Evolutionary conservation across 768 basidiomycete species (phyloP), one percentile per base, ranked within the genome.

Genomic region (Lactarius hatsudake): DNA sequence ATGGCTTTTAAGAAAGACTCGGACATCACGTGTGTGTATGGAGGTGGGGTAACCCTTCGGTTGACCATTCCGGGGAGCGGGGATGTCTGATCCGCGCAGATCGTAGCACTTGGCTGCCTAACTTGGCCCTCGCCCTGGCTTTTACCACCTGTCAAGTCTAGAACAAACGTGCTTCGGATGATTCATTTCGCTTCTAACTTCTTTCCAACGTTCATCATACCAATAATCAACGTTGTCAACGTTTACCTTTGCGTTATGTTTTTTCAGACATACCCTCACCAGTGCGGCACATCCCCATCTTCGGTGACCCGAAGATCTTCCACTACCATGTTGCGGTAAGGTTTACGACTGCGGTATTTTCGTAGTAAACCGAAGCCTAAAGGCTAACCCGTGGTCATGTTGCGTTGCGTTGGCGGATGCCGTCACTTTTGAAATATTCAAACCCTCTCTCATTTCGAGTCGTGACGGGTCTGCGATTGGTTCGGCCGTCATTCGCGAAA

Each of bases 151-250:
- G 12, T 53, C 48, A 43, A 32, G 38, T 36, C 62, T 53, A 63
- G 66, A 59, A 54, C 57, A 42, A 63, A 67, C 66, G 66, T 67
- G 48, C 61, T 54, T 63, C 66, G 66, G 48, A 34, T 62, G 10
- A 26, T 28, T 40, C 26, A 20, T 40, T 13, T 26, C 10, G 4
- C 32, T 55, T 55, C 54, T 18, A 18, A 55, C 4, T 18, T 3
- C 18, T 55, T 32, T 26, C 0, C 48, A 48, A 51, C 43, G 32
- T 58, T 63, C 12, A 30, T 9, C 26, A 34, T 36, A 38, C 32
- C 28, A 34, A 51, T 28, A 30, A 18, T 32, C 32, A 32, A 32
- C 32, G 30, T 9, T 34, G 9, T 36, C 13, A 28, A 12, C 7
- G 23, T 62, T 53, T 58, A 7, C n/a, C 13, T 53, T 51, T 32